Evolutionary conservation across 257 asterid species (phyloP).

Genomic region (Ilex asprella): DNA sequence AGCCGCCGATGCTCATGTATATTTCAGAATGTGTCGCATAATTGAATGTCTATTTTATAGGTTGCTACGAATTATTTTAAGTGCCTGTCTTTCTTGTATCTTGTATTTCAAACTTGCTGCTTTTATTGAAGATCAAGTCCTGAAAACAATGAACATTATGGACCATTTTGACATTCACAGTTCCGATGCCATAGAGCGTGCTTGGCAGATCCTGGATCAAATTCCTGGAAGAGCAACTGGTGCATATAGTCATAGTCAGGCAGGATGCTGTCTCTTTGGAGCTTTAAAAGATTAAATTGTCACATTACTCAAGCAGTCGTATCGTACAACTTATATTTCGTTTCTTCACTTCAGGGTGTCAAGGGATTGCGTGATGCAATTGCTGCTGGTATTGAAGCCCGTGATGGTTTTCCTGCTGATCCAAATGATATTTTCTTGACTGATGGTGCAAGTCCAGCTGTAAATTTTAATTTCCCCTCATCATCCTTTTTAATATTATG

Average conservation of each 20-base stretch:
- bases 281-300: not conserved
- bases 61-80: too few species aligned
- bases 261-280: not conserved
- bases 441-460: conserved; percentile 99
- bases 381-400: conserved; percentile 93
- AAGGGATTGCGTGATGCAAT: conserved; percentile 93
- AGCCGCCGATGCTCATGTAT: too few species aligned
- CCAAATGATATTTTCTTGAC: conserved; percentile 94
- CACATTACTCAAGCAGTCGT: not conserved
- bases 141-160: too few species aligned
- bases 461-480: conserved; percentile 12
- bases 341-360: conserved; percentile 53
- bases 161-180: not conserved
- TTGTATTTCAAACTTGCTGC: too few species aligned
- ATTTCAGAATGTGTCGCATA: too few species aligned
- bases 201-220: not conserved
- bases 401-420: conserved; percentile 93
- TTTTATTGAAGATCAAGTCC: too few species aligned
- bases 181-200: not conserved
- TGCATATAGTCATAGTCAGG: conserved; percentile 1
- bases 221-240: not conserved
- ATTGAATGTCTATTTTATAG: too few species aligned
- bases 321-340: not conserved
- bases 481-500: too few species aligned
- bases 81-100: too few species aligned